Evolutionary conservation across 2,329 filamentous ascomycete species (phyloP).

Genomic region (Penicillium sp.): DNA sequence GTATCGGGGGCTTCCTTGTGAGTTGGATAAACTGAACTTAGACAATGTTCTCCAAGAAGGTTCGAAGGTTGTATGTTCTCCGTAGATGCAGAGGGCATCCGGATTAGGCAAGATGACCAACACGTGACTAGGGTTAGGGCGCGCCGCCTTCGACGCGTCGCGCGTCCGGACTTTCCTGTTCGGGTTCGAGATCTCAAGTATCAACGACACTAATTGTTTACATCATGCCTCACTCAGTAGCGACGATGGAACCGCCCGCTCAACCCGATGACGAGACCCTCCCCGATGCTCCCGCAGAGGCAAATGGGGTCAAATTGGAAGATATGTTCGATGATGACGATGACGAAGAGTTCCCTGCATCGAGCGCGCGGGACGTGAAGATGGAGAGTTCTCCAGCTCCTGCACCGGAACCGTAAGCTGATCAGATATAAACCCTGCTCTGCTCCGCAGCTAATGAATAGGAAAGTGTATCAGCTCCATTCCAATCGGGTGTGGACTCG

Average conservation of each 20-base stretch:
- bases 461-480: conserved; percentile 35
- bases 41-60: neutral
- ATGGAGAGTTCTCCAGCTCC: conserved; percentile 43
- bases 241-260: conserved; percentile 40
- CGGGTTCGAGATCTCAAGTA: conserved; percentile 17
- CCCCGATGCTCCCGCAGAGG: conserved; percentile 40
- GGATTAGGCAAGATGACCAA: conserved; percentile 14
- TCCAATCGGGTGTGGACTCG: conserved; percentile 62
- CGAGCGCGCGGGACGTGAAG: conserved; percentile 51
- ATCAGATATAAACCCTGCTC: neutral
- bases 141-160: conserved; percentile 25
- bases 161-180: conserved; percentile 19
- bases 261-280: conserved; percentile 41
- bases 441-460: conserved; percentile 6
- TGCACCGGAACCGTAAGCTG: conserved; percentile 38
- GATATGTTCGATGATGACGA: conserved; percentile 63
- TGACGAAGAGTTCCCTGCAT: conserved; percentile 56
- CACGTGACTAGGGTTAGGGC: conserved; percentile 27
- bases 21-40: neutral
- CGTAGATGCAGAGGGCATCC: conserved; percentile 6
- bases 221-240: conserved; percentile 31
- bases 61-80: neutral
- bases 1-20: neutral
- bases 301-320: conserved; percentile 50
- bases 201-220: neutral